These are phyloP conservation scores for Eremothecium gossypii DNA, from an alignment of 1,139 yeast genomes.

Conservation along the genomic window DNA sequence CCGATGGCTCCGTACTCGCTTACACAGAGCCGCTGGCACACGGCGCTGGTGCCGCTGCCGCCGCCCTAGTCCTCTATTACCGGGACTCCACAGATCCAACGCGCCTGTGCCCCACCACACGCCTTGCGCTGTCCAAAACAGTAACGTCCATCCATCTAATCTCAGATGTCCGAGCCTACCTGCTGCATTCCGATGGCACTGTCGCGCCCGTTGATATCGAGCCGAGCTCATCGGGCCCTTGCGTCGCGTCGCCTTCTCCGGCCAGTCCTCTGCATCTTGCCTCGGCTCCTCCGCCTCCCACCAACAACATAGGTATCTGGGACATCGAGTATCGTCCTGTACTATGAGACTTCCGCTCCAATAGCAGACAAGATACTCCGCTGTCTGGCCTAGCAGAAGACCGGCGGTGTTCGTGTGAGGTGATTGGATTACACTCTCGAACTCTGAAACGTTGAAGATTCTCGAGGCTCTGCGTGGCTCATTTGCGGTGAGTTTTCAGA, in stretches of 20 bases:
- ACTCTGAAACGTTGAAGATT: no score
- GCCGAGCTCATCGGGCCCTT: background rate
- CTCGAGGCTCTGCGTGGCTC: no score
- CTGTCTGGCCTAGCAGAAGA: no score
- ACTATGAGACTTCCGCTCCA: background rate
- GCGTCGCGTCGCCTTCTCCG: background rate
- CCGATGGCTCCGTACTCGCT: background rate
- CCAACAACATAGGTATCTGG: slow-evolving; percentile 1
- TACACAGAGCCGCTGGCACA: slow-evolving; percentile 1
- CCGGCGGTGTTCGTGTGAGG: no score
- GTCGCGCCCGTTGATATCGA: background rate
- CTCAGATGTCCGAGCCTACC: background rate
- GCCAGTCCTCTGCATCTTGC: background rate
- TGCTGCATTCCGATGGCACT: slow-evolving; percentile 1
- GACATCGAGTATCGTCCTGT: background rate
- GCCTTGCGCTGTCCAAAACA: background rate
- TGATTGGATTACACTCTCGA: no score
- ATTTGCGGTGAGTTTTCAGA: no score
- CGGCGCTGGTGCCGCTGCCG: background rate
- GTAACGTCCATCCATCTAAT: background rate
- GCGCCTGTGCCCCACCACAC: background rate
- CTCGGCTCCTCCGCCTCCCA: background rate
- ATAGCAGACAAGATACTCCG: no score
- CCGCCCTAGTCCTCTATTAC: background rate
- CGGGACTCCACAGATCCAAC: background rate